Evolutionary conservation across 2,329 filamentous ascomycete genomes (phyloP).

Genomic region (Cadophora gregata): DNA sequence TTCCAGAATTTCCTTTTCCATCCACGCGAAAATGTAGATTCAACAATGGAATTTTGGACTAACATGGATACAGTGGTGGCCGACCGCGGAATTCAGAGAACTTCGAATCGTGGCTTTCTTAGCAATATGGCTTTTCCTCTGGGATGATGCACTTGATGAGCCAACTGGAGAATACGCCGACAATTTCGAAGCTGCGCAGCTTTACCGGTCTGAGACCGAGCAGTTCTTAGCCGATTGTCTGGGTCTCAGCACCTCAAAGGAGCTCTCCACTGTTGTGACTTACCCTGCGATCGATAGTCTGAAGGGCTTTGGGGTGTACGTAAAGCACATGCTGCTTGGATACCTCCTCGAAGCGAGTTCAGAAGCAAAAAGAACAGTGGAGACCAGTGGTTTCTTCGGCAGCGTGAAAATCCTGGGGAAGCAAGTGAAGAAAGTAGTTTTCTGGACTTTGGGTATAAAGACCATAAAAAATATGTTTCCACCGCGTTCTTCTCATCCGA

Average conservation of each 20-base stretch:
- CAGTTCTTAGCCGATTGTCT: constrained; percentile 25
- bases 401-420: neutral
- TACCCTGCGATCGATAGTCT: constrained; percentile 11
- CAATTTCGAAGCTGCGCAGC: constrained; percentile 31
- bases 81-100: constrained; percentile 29
- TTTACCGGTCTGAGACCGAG: constrained; percentile 29
- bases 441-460: constrained; percentile 22
- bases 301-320: constrained; percentile 5
- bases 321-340: constrained; percentile 14
- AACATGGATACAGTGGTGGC: constrained; percentile 35
- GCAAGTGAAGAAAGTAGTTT: neutral
- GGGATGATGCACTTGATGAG: constrained; percentile 40
- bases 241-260: constrained; percentile 12
- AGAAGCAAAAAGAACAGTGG: neutral
- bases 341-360: neutral
- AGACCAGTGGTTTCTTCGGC: neutral
- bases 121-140: constrained; percentile 40
- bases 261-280: constrained; percentile 11
- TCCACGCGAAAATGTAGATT: neutral
- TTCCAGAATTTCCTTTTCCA: neutral
- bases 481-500: constrained; percentile 19
- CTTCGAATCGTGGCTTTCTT: constrained; percentile 35
- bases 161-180: constrained; percentile 31
- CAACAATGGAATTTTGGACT: neutral
- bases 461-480: neutral